Evolutionary conservation across 495 filamentous ascomycete species (phyloP), one percentile per base, ranked within the genome.

Genomic region (Neurospora sp.): DNA sequence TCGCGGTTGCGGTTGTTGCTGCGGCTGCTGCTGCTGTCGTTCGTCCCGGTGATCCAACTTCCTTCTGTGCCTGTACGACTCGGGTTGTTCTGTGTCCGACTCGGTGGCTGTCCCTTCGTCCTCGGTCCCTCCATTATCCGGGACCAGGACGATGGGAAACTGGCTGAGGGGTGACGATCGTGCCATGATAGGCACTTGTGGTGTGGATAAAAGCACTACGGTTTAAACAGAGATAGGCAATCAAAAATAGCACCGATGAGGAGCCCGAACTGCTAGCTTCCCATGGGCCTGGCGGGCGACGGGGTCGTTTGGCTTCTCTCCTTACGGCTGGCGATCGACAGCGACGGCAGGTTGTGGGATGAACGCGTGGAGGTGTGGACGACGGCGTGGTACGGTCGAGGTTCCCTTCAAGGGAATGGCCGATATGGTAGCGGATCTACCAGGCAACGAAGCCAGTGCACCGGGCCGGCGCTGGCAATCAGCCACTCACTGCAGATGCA

Each of bases 71-170:
- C 54, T 71, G 37, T 73, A 71, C n/a, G 71, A 21, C 39, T 77
- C 76, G 37, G 73, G 34, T 31, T 34, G 72, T 40, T 71, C 71
- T 8, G 70, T n/a, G 42, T 73, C 72, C 39, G 71, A 39, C 10
- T 70, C 73, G 72, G 73, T 69, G 69, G 38, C 45, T 45, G 54
- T 21, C 62, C 69, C 39, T 34, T 69, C 9, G 28, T 48, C 31
- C 70, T 45, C 71, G 36, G 72, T 70, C 17, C 72, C 39, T 45
- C 74, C 74, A 31, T 48, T 66, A 10, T 75, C 72, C 34, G 79
- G 75, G 19, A 74, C 28, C 54, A 81, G 43, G 31, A 77, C 70
- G 24, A 81, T 77, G 59, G 77, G 78, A 15, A 81, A 72, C 38
- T 75, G 74, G 69, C 54, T 66, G 15, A 66, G 54, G 54, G 28